Conservation (phyloP, 2,329 filamentous ascomycete genomes). For the Colletotrichum incanum region DNA sequence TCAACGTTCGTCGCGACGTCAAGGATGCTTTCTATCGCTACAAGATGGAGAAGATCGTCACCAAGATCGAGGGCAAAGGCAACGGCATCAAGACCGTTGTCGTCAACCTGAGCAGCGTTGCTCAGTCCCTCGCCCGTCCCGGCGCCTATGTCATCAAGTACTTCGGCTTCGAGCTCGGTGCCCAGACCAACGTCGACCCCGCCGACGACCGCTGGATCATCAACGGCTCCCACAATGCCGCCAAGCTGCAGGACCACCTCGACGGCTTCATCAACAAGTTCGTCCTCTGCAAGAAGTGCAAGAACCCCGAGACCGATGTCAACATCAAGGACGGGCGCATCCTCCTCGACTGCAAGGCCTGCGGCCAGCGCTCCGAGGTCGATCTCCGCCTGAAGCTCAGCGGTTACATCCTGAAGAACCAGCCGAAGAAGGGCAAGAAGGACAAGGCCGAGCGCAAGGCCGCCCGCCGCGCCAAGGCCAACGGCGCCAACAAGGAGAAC, state of each 20-base stretch:
- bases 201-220: constrained; percentile 99
- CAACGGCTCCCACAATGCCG: constrained; percentile 96
- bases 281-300: constrained; percentile 99
- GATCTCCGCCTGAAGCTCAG: constrained; percentile 96
- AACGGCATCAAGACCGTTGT: constrained; percentile 99
- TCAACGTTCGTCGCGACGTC: constrained; percentile 99
- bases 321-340: constrained; percentile 95
- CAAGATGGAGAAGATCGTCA: constrained; percentile 99
- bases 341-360: constrained; percentile 97
- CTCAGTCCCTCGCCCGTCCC: constrained; percentile 91
- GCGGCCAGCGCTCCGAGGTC: constrained; percentile 92
- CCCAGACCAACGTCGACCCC: constrained; percentile 98
- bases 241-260: constrained; percentile 97
- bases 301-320: constrained; percentile 98
- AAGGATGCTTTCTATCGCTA: constrained; percentile 99
- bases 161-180: constrained; percentile 98
- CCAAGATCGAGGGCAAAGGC: constrained; percentile 99
- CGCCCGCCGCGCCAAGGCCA: constrained; percentile 87
- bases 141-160: constrained; percentile 99
- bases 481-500: constrained; percentile 67
- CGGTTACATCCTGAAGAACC: constrained; percentile 97
- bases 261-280: constrained; percentile 99
- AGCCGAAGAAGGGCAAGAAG: constrained; percentile 95
- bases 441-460: constrained; percentile 95
- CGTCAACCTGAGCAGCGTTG: constrained; percentile 95